phyloP scores from a whole-genome alignment of 257 asterid species.

The Forsythia viridissima region DNA sequence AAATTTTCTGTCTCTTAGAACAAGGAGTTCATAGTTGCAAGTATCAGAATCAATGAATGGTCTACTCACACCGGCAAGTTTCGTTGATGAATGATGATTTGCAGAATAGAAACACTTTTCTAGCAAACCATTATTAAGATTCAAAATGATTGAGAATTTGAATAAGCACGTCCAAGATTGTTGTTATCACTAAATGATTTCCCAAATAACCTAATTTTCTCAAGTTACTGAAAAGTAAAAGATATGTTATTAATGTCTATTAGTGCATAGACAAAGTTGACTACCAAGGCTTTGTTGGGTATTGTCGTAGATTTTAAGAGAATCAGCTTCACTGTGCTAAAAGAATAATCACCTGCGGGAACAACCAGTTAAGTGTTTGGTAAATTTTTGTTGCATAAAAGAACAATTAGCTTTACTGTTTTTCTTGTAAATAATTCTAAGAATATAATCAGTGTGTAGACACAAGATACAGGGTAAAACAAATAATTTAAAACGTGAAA shows the following conservation, averaged over 20 bases:
- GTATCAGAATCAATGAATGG: neutral
- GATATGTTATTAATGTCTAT: neutral
- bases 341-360: too few relatives aligned
- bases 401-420: too few relatives aligned
- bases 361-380: too few relatives aligned
- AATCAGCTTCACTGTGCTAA: too few relatives aligned
- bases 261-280: neutral
- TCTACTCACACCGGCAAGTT: neutral
- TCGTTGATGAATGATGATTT: neutral
- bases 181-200: neutral
- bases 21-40: neutral
- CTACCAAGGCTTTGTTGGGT: neutral
- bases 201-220: neutral
- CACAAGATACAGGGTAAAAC: neutral
- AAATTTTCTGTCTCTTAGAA: neutral
- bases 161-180: neutral
- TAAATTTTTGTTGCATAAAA: too few relatives aligned
- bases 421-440: neutral
- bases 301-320: too few relatives aligned
- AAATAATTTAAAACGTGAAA: conserved; percentile 7
- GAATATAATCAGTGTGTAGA: neutral
- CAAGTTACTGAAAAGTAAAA: neutral
- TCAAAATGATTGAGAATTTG: neutral
- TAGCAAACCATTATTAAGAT: neutral
- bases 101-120: neutral